Conservation (phyloP, 805 yeast species). For the Saccharomycodes ludwigii region DNA sequence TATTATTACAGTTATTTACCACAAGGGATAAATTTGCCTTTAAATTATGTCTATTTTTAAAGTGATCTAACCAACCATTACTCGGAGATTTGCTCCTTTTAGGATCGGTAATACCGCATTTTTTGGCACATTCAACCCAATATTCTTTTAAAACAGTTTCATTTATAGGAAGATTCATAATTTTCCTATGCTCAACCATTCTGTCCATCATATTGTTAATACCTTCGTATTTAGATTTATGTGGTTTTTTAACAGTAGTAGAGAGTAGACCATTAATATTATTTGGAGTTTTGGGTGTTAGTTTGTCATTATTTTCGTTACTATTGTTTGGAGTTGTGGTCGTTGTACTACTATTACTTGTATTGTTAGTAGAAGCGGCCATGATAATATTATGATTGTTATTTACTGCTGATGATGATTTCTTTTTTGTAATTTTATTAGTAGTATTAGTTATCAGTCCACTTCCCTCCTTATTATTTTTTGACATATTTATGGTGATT, state of each 20-base stretch:
- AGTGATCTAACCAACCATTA: conserved; percentile 53
- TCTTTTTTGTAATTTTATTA: too few relatives aligned
- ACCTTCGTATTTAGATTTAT: conserved; percentile 37
- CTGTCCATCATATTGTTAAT: conserved; percentile 49
- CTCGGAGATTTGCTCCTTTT: conserved; percentile 41
- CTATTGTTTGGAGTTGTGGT: background rate
- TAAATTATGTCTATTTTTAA: conserved; percentile 45
- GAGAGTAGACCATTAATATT: too few relatives aligned
- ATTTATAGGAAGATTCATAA: conserved; percentile 33
- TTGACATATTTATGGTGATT: too few relatives aligned
- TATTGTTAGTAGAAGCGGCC: too few relatives aligned
- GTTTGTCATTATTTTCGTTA: background rate
- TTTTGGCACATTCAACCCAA: conserved; percentile 43
- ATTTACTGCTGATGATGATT: too few relatives aligned
- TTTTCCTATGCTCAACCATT: conserved; percentile 33
- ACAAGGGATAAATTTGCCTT: conserved; percentile 2
- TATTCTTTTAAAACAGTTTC: conserved; percentile 45
- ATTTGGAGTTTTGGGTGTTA: background rate
- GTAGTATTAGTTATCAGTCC: too few relatives aligned
- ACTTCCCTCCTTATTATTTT: too few relatives aligned
- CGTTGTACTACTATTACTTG: background rate
- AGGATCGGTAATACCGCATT: conserved; percentile 48
- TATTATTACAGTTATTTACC: conserved; percentile 1
- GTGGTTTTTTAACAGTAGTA: conserved; percentile 1
- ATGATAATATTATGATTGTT: too few relatives aligned